A percentile compares a stretch with the other conserved stretches of the same genome.
Evolutionary conservation across 108 stramenopile species (phyloP).

Genomic region (Thalassiosira profunda): DNA sequence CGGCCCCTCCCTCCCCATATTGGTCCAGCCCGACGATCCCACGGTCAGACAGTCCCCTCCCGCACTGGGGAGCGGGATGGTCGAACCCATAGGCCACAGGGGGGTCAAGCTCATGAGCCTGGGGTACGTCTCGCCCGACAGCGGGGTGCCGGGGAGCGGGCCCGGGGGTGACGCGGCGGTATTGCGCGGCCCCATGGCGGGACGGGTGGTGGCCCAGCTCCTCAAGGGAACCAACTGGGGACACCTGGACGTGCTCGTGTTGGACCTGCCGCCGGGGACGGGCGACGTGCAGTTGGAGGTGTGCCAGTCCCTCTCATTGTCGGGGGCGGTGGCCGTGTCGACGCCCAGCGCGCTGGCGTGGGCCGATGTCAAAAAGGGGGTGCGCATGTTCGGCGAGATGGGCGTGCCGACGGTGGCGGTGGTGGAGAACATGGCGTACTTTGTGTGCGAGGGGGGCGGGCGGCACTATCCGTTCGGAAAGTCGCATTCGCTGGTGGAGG

Average conservation of each 20-base stretch:
- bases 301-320: slow-evolving; percentile 93
- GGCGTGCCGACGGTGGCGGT: slow-evolving; percentile 95
- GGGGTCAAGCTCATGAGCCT: slow-evolving; percentile 90
- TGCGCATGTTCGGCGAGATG: slow-evolving; percentile 95
- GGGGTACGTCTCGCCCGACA: slow-evolving; percentile 86
- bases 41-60: slow-evolving; percentile 71
- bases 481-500: slow-evolving; percentile 15
- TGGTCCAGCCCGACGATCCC: slow-evolving; percentile 81
- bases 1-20: slow-evolving; percentile 93
- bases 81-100: slow-evolving; percentile 85
- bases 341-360: slow-evolving; percentile 96
- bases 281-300: slow-evolving; percentile 99
- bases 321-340: slow-evolving; percentile 98
- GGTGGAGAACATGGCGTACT: slow-evolving; percentile 99
- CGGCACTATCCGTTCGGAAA: slow-evolving; percentile 91
- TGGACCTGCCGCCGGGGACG: slow-evolving; percentile 99
- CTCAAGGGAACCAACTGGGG: slow-evolving; percentile 99
- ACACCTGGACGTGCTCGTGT: slow-evolving; percentile 94
- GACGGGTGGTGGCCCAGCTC: slow-evolving; percentile 93
- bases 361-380: slow-evolving; percentile 96
- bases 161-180: slow-evolving; percentile 74
- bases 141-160: slow-evolving; percentile 92
- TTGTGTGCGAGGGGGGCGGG: slow-evolving; percentile 84
- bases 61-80: slow-evolving; percentile 61
- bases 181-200: slow-evolving; percentile 92